phyloP scores from a whole-genome alignment of 2,329 filamentous ascomycete species.

The Talaromyces sp. region DNA sequence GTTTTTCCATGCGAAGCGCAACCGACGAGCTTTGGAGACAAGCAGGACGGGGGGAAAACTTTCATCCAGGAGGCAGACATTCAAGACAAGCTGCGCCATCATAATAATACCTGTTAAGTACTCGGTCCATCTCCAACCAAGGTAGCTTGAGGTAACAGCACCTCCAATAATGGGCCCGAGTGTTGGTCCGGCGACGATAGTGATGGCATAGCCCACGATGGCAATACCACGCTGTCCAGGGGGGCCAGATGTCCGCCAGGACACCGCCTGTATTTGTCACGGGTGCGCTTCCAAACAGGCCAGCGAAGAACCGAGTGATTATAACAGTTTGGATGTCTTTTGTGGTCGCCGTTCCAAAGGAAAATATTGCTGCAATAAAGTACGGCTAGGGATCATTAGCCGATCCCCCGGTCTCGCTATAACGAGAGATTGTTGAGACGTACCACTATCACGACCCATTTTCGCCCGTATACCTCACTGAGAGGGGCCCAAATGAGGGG shows the following conservation, averaged over 20 bases:
- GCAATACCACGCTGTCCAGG: constrained; percentile 33
- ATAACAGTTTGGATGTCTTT: background rate
- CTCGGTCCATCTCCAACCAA: too few species aligned
- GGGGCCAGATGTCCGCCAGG: constrained; percentile 62
- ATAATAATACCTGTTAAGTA: too few species aligned
- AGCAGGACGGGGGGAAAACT: too few species aligned
- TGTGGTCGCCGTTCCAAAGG: background rate
- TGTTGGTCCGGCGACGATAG: too few species aligned
- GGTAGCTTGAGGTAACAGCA: too few species aligned
- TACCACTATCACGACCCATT: background rate
- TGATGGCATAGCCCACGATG: background rate
- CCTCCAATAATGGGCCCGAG: too few species aligned
- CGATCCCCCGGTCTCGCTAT: too few species aligned
- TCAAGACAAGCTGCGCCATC: too few species aligned
- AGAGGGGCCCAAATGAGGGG: background rate
- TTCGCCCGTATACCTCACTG: background rate
- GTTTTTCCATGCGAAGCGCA: too few species aligned
- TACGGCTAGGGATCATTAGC: background rate
- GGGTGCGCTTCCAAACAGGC: constrained; percentile 62
- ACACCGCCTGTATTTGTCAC: constrained; percentile 70
- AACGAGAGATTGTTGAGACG: background rate
- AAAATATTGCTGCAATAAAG: background rate
- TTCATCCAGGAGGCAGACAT: too few species aligned
- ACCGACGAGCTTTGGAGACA: too few species aligned
- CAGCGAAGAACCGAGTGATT: constrained; percentile 57